A percentile compares a stretch with the other conserved stretches of the same genome.
These are phyloP conservation scores for Aspergillus sp. DNA, from an alignment of 2,329 filamentous ascomycete genomes.

Conservation along the genomic window DNA sequence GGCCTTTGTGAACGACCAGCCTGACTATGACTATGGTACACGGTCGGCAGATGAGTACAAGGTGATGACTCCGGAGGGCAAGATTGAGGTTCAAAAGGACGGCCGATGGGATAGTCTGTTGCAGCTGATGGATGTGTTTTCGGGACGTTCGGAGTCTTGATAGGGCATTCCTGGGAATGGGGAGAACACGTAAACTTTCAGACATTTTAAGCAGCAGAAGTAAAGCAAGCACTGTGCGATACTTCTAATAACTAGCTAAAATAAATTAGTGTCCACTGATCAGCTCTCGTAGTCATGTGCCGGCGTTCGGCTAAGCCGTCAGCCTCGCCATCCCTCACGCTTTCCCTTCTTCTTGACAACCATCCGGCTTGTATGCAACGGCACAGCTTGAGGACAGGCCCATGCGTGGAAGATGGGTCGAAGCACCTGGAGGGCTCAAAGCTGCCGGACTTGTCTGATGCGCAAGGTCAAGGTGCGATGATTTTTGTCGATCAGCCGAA, in stretches of 20 bases:
- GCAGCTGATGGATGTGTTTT: slow-evolving; percentile 21
- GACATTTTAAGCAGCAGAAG: no score
- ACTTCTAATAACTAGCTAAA: no score
- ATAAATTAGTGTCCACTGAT: no score
- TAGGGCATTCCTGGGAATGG: background rate
- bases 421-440: background rate
- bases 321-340: no score
- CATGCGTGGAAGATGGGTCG: background rate
- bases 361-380: no score
- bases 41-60: slow-evolving; percentile 38
- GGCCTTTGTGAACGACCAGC: slow-evolving; percentile 40
- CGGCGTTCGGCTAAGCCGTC: no score
- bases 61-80: slow-evolving; percentile 34
- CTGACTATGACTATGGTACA: slow-evolving; percentile 38
- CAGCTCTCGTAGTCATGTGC: no score
- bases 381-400: no score
- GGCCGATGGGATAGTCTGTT: slow-evolving; percentile 33
- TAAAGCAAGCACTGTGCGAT: no score
- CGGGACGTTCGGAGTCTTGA: background rate
- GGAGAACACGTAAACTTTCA: no score
- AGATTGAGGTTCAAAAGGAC: slow-evolving; percentile 40
- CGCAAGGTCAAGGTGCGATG: slow-evolving; percentile 2
- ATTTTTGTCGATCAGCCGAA: background rate
- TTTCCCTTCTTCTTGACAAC: no score
- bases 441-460: background rate